phyloP scores from a whole-genome alignment of 176 grass and related monocot species.

The Cocos nucifera region DNA sequence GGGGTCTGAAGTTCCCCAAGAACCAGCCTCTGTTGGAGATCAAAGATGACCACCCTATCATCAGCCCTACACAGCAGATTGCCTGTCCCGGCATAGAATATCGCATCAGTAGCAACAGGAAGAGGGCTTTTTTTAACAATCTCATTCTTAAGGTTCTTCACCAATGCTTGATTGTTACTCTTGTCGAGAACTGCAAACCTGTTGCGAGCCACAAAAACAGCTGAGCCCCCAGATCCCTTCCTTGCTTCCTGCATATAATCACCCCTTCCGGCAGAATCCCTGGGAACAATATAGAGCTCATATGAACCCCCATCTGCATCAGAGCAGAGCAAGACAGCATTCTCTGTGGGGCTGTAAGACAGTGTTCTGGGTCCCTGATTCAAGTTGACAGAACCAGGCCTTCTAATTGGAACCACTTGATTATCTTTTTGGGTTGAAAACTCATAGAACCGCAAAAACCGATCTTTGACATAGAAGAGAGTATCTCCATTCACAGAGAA shows the following conservation, averaged over 20 bases:
- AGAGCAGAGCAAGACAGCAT: constrained; percentile 77
- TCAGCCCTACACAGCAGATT: constrained; percentile 78
- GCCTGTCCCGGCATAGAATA: constrained; percentile 92
- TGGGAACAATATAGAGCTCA: constrained; percentile 72
- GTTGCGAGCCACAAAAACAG: constrained; percentile 84
- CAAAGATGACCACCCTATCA: constrained; percentile 71
- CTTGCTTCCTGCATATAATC: constrained; percentile 75
- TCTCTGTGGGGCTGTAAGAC: constrained; percentile 83
- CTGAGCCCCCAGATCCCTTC: constrained; percentile 62
- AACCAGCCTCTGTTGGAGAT: constrained; percentile 82
- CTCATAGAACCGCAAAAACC: constrained; percentile 60
- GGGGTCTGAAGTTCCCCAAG: constrained; percentile 80
- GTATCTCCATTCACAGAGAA: constrained; percentile 61
- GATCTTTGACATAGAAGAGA: constrained; percentile 86
- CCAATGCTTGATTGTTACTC: constrained; percentile 67
- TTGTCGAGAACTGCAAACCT: constrained; percentile 87
- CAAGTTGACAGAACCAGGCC: constrained; percentile 67
- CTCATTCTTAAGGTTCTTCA: constrained; percentile 93
- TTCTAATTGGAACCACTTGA: constrained; percentile 59
- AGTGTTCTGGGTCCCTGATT: constrained; percentile 76
- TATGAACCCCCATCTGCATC: constrained; percentile 91
- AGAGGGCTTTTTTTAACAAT: constrained; percentile 79
- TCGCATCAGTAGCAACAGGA: constrained; percentile 69
- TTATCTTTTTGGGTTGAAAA: constrained; percentile 68
- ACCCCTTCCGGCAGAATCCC: constrained; percentile 60